These are phyloP conservation scores for Fraxinus velutina DNA, from an alignment of 305 asterid genomes.

Conservation along the genomic window DNA sequence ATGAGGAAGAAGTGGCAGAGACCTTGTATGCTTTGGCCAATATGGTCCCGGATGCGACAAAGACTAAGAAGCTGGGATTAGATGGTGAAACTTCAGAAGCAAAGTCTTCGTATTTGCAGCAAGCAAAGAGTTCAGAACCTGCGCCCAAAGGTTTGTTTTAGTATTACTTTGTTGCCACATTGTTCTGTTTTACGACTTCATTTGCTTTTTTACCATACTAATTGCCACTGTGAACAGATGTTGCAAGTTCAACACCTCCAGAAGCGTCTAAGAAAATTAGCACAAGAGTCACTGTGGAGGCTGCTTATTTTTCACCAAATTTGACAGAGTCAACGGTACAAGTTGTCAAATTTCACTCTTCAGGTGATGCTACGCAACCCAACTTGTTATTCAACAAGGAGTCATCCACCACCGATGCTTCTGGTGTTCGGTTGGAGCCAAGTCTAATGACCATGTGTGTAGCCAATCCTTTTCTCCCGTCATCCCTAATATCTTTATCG, in stretches of 20 bases:
- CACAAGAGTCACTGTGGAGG: conserved; percentile 24
- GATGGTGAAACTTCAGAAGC: conserved; percentile 34
- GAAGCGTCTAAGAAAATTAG: conserved; percentile 25
- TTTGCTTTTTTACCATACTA: conserved; percentile 13
- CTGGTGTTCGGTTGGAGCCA: conserved; percentile 24
- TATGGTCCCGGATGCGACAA: conserved; percentile 36
- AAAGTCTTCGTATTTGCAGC: conserved; percentile 32
- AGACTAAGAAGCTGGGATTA: conserved; percentile 21
- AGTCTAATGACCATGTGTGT: conserved; percentile 32
- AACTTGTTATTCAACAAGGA: conserved; percentile 27
- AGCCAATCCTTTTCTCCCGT: conserved; percentile 4
- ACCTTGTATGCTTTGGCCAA: conserved; percentile 64
- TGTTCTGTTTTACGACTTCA: not conserved
- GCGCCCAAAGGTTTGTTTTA: conserved; percentile 37
- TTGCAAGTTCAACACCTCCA: not conserved
- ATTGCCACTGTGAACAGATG: conserved; percentile 27
- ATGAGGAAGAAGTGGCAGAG: conserved; percentile 87
- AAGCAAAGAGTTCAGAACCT: conserved; percentile 29
- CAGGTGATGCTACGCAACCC: conserved; percentile 27
- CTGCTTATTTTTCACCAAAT: conserved; percentile 22
- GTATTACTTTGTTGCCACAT: conserved; percentile 5
- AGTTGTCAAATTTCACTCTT: conserved; percentile 22
- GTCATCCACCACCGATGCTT: conserved; percentile 18
- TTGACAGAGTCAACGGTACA: conserved; percentile 31
- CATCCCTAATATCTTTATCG: not conserved